A percentile compares a stretch with the other conserved stretches of the same genome.
These are phyloP conservation scores for Mortierella sp. DNA, from an alignment of 371 early-diverging fungal species.

Conservation along the genomic window DNA sequence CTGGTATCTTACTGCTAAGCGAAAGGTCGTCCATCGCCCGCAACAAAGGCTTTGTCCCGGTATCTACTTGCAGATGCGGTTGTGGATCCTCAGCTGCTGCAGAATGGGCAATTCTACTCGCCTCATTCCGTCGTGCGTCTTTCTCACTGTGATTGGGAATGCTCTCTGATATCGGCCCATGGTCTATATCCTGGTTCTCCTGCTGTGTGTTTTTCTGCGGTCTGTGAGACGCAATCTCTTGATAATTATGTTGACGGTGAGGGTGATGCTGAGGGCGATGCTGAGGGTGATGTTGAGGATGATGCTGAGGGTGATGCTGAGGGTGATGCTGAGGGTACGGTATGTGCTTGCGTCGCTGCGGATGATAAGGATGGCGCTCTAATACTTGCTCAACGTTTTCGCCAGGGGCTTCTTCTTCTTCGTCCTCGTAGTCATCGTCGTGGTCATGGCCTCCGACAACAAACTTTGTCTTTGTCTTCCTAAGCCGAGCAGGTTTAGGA, in stretches of 20 bases:
- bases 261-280: constrained; percentile 8
- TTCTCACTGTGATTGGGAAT: constrained; percentile 16
- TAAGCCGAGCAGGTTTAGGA: not conserved
- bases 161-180: constrained; percentile 14
- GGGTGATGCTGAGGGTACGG: constrained; percentile 8
- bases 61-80: not conserved
- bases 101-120: not conserved
- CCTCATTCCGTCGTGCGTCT: not conserved
- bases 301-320: not conserved
- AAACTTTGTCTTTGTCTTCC: not conserved
- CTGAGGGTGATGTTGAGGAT: constrained; percentile 1
- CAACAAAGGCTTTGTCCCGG: not conserved
- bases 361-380: constrained; percentile 3
- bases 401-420: not conserved
- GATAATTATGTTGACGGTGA: not conserved
- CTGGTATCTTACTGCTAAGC: not conserved
- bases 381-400: not conserved
- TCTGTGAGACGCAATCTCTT: not conserved
- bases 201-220: not conserved
- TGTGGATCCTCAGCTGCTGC: too few species aligned
- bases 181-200: constrained; percentile 13
- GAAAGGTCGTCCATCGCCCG: not conserved
- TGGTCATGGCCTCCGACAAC: not conserved
- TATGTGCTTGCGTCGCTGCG: constrained; percentile 7
- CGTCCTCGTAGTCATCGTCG: constrained; percentile 1